These are phyloP conservation scores for Podaxis sp. DNA, from an alignment of 768 basidiomycete genomes.

Conservation along the genomic window DNA sequence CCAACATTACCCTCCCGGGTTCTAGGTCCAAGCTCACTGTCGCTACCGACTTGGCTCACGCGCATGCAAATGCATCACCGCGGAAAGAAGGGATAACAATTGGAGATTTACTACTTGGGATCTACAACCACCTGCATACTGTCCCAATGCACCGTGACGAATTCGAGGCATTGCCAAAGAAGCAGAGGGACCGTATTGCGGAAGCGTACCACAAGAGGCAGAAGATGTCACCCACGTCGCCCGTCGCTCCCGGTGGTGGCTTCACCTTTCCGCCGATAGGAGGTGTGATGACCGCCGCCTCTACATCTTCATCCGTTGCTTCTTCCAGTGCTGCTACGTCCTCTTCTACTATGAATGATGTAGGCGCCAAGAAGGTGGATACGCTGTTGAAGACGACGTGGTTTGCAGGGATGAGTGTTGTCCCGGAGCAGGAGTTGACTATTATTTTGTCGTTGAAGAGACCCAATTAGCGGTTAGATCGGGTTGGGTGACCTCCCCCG, in stretches of 20 bases:
- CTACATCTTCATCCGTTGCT: conserved; percentile 28
- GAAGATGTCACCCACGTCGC: neutral
- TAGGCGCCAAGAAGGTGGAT: conserved; percentile 46
- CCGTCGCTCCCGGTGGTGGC: too few species aligned
- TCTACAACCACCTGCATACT: conserved; percentile 32
- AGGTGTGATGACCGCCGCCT: conserved; percentile 32
- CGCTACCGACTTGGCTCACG: neutral
- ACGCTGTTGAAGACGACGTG: conserved; percentile 41
- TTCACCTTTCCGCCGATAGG: neutral
- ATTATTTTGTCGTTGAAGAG: conserved; percentile 47
- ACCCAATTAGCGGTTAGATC: conserved; percentile 8
- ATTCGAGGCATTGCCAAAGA: conserved; percentile 36
- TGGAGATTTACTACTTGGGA: conserved; percentile 44
- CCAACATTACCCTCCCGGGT: neutral
- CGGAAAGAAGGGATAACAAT: conserved; percentile 42
- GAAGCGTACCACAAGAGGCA: conserved; percentile 28
- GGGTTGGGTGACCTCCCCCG: neutral
- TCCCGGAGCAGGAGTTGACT: conserved; percentile 28
- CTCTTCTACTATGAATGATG: conserved; percentile 22
- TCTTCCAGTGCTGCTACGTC: conserved; percentile 60
- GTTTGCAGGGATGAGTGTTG: conserved; percentile 49
- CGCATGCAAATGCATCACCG: neutral
- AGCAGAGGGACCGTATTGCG: conserved; percentile 39
- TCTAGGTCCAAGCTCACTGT: neutral
- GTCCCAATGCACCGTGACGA: conserved; percentile 33